Evolutionary conservation across 2,329 filamentous ascomycete genomes (phyloP), one percentile per base, ranked within the genome.

Genomic region (Fusarium compactum): DNA sequence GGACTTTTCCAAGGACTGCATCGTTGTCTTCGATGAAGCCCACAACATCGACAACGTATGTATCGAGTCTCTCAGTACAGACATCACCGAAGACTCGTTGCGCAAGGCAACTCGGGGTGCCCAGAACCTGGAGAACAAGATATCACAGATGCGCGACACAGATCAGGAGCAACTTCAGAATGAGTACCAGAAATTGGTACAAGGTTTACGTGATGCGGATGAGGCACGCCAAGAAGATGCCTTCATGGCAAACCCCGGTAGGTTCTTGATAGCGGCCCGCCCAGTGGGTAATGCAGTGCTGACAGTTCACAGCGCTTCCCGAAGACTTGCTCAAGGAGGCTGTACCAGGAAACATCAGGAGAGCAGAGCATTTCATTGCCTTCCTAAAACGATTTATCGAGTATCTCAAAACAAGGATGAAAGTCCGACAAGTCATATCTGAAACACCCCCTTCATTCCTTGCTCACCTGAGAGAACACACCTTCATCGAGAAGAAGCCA

Each of bases 41-140:
- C 96, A 99, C 83, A 99, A 99, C 77, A 99, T 99, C 74, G 96
- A 99, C 85, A 99, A 99, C 78, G 96, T 99, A 63, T 99, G 97
- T 79, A 99, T 99, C 72, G 96, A 99, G 78, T 95, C 96, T 3
- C 84, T 98, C 15, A 99, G 96, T 77, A 98, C 97, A 44, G 96
- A 99, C 76, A 89, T 99, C 61, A 98, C 95, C 0, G 95, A 99
- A 78, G 96, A 98, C 73, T 98, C 95, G 1, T 80, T 99, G 56
- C 89, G 95, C 24, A 97, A 94, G 81, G 96, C 96, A 22, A 95
- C 94, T 3, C 88, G 94, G 70, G 96, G 96, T 8, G 97, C 95
- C 15, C 91, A 91, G 71, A 98, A 97, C 72, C 85, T 99, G 2
- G 96, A 99, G 78, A 89, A 89, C 30, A 97, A 92, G 78, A 98